Base-by-base conservation (phyloP, 2,329 filamentous ascomycete genomes). In the Sarocladium strictum region DNA sequence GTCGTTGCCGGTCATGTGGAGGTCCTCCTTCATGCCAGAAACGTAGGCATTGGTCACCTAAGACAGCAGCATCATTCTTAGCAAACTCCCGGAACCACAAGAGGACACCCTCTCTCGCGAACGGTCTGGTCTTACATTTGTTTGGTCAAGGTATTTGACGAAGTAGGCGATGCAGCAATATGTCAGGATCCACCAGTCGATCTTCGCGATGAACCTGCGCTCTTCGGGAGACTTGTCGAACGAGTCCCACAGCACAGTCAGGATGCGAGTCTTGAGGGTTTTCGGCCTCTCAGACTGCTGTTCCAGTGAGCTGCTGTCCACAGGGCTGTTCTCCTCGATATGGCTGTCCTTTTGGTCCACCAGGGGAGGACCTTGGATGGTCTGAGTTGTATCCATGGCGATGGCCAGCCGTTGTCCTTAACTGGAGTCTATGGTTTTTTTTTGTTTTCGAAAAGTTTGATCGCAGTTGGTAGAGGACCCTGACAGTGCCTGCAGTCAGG, bases 1-100 rank as follows among this genome's bases (percentile, higher is more conserved):
- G 54, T 84, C 67, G 58, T 82, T 81, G 6, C 72, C 70, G 35
- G 73, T 72, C 55, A 83, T 69, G 0, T 67, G 61, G 0, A 81
- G 65, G 50, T 81, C 78, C 59, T 80, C 76, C 61, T 80, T 73
- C 76, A 69, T 69, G 11, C 67, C 67, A 5, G 61, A 69, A 1
- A 73, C 69, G 35, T 69, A 73, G 10, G 71, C 71, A 60, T 72
- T 73, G 51, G 53, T 62, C 6, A 63, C 57, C 55, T 58, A 17
- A 29, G n/a, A n/a, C n/a, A n/a, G n/a, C n/a, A n/a, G n/a, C n/a
- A n/a, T n/a, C n/a, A n/a, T n/a, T n/a, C n/a, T n/a, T n/a, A n/a
- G n/a, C n/a, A n/a, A n/a, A n/a, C n/a, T n/a, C n/a, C n/a, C n/a
- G n/a, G n/a, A n/a, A n/a, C n/a, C n/a, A n/a, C n/a, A n/a, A n/a